phyloP scores from a whole-genome alignment of 331 rosid genomes.

The Malus hybrid region DNA sequence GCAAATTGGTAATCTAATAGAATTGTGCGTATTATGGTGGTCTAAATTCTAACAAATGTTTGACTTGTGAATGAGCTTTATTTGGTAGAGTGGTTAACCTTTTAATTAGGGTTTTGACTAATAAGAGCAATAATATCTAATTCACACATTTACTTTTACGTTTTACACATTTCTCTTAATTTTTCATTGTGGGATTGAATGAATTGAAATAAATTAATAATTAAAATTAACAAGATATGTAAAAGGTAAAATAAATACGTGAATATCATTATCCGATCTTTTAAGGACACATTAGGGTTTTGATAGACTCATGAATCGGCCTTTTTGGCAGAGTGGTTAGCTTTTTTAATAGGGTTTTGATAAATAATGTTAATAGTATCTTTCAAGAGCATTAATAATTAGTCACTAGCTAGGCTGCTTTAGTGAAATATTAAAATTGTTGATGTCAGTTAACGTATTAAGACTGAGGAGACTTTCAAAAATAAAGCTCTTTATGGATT shows the following conservation, averaged over 20 bases:
- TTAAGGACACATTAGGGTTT: too few relatives aligned
- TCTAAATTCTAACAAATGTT: background rate
- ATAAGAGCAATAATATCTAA: too few relatives aligned
- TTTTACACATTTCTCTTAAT: too few relatives aligned
- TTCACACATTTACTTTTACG: too few relatives aligned
- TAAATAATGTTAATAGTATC: background rate
- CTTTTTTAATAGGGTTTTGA: background rate
- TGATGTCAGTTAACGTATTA: too few relatives aligned
- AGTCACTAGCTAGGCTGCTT: background rate
- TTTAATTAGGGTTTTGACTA: background rate
- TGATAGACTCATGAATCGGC: too few relatives aligned
- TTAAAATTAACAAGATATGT: too few relatives aligned
- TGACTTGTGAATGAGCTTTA: background rate
- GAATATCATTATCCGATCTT: too few relatives aligned
- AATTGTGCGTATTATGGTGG: background rate
- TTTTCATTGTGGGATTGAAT: too few relatives aligned
- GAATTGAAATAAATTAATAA: too few relatives aligned
- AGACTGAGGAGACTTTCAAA: too few relatives aligned
- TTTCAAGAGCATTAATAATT: background rate
- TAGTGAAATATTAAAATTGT: background rate
- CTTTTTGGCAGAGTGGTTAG: background rate
- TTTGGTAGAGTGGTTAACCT: background rate
- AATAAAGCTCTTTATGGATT: too few relatives aligned
- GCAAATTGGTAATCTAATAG: background rate
- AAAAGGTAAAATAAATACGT: fast-evolving